Conservation (phyloP, 371 early-diverging fungal species). For the Entomophthora muscae region DNA sequence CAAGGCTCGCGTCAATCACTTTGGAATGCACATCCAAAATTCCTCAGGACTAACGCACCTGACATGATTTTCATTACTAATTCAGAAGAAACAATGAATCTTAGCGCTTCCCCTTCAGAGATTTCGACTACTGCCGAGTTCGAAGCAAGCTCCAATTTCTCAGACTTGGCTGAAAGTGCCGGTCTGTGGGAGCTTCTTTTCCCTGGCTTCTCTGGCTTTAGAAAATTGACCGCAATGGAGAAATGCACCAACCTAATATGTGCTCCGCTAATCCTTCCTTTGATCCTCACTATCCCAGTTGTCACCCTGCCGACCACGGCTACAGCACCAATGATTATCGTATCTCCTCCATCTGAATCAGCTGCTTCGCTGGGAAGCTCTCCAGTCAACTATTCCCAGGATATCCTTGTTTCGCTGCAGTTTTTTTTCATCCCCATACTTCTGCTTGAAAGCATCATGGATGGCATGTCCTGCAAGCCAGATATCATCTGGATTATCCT, state of each 20-base stretch:
- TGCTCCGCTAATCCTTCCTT: slow-evolving; percentile 27
- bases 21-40: too few relatives aligned
- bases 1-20: too few relatives aligned
- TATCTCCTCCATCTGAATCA: too few relatives aligned
- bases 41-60: too few relatives aligned
- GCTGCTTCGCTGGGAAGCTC: too few relatives aligned
- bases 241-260: slow-evolving; percentile 30
- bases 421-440: slow-evolving; percentile 5
- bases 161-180: too few relatives aligned
- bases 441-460: background rate
- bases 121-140: too few relatives aligned
- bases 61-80: too few relatives aligned
- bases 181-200: slow-evolving; percentile 17
- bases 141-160: too few relatives aligned
- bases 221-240: slow-evolving; percentile 25
- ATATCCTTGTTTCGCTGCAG: background rate
- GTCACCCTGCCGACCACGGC: slow-evolving; percentile 15
- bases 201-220: slow-evolving; percentile 28
- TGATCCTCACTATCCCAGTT: slow-evolving; percentile 32
- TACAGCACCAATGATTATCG: background rate
- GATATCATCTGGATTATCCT: slow-evolving; percentile 9
- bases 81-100: too few relatives aligned
- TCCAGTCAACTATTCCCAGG: too few relatives aligned
- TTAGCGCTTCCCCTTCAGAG: too few relatives aligned
- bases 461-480: slow-evolving; percentile 12